Percentiles rank a stretch among this genome's conserved stretches.
These are phyloP conservation scores for Cyberlindnera maritima DNA, from an alignment of 805 yeast genomes.

Conservation along the genomic window DNA sequence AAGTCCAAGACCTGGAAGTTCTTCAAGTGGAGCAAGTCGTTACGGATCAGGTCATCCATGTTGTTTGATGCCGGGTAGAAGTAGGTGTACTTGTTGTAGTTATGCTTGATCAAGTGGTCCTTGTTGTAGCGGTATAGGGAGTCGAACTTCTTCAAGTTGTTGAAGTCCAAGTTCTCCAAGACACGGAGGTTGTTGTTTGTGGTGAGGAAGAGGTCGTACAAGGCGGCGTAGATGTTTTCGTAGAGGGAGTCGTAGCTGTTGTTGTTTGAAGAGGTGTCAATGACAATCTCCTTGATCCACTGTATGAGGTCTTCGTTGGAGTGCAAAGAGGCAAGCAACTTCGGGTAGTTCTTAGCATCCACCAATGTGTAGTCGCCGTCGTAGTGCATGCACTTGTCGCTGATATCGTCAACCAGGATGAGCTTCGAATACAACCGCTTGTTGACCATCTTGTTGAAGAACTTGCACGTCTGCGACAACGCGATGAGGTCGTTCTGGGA, in stretches of 20 bases:
- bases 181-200: conserved; percentile 25
- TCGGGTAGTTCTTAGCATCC: conserved; percentile 25
- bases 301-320: conserved; percentile 25
- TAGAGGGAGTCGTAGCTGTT: conserved; percentile 24
- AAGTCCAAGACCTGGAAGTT: conserved; percentile 24
- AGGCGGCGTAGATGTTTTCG: conserved; percentile 22
- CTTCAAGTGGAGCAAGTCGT: conserved; percentile 24
- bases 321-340: conserved; percentile 28
- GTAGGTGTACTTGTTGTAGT: conserved; percentile 26
- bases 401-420: conserved; percentile 25
- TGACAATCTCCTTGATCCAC: conserved; percentile 26
- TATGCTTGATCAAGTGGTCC: conserved; percentile 26
- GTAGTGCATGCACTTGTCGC: conserved; percentile 21
- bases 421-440: conserved; percentile 26
- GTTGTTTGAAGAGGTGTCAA: conserved; percentile 26
- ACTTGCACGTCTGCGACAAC: conserved; percentile 25
- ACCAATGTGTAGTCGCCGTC: conserved; percentile 25
- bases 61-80: conserved; percentile 17
- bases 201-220: conserved; percentile 28
- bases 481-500: conserved; percentile 28
- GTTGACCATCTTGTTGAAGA: conserved; percentile 28
- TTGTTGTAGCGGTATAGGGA: conserved; percentile 24
- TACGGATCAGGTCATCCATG: conserved; percentile 17
- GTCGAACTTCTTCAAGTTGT: conserved; percentile 28
- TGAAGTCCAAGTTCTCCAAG: conserved; percentile 26